Evolutionary conservation across 2,329 filamentous ascomycete genomes (phyloP).

Genomic region (Periconia sp.): DNA sequence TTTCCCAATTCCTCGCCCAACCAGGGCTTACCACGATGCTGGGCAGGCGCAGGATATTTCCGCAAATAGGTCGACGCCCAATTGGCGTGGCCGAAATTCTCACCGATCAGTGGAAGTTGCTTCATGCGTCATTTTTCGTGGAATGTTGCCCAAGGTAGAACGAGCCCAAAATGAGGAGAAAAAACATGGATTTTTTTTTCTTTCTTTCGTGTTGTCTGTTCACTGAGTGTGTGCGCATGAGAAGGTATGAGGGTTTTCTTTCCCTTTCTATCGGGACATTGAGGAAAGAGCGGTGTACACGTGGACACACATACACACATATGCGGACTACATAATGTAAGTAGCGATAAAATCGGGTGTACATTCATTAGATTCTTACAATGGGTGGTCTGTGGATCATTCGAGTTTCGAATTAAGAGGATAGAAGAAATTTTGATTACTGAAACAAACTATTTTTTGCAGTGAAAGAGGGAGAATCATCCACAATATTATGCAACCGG

Average conservation of each 20-base stretch:
- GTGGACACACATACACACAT: background rate
- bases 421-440: too few relatives aligned
- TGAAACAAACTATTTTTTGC: too few relatives aligned
- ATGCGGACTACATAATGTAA: background rate
- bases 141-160: background rate
- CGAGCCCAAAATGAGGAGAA: background rate
- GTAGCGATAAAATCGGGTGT: too few relatives aligned
- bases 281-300: slow-evolving; percentile 2
- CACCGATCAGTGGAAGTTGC: background rate
- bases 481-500: too few relatives aligned
- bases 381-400: too few relatives aligned
- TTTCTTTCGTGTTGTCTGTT: background rate
- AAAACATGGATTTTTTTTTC: background rate
- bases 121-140: background rate
- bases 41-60: background rate
- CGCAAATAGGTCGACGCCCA: background rate
- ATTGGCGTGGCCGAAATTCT: background rate
- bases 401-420: too few relatives aligned
- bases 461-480: too few relatives aligned
- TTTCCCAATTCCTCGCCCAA: background rate
- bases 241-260: background rate
- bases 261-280: background rate
- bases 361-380: too few relatives aligned
- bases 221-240: background rate
- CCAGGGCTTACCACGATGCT: background rate